Percentiles rank a stretch among this genome's conserved stretches.
Evolutionary conservation across 331 rosid genomes (phyloP).

Genomic region (Rosa hybrid): DNA sequence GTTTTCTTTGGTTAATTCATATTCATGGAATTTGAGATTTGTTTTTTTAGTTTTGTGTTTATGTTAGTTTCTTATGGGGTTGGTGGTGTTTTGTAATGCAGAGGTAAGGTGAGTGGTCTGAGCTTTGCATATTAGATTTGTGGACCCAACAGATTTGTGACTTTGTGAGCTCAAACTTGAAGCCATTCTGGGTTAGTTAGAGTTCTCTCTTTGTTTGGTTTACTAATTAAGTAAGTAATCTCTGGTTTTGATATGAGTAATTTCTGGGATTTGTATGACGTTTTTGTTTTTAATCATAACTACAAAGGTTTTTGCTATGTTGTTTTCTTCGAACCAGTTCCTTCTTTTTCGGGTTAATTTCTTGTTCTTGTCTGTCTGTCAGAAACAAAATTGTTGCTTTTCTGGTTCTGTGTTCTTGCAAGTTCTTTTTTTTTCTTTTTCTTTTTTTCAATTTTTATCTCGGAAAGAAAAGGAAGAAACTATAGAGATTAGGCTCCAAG

Average conservation of each 20-base stretch:
- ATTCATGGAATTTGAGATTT: background rate
- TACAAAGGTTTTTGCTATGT: background rate
- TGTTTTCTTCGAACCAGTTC: background rate
- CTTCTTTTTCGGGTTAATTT: background rate
- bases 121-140: slow-evolving; percentile 13
- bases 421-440: background rate
- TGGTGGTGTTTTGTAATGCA: slow-evolving; percentile 33
- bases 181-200: slow-evolving; percentile 42
- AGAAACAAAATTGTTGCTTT: background rate
- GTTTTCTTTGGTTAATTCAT: background rate
- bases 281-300: background rate
- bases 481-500: background rate
- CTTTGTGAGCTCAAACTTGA: slow-evolving; percentile 14
- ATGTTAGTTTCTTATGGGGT: background rate
- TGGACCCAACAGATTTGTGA: slow-evolving; percentile 12
- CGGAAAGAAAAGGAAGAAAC: slow-evolving; percentile 3
- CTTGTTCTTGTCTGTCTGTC: background rate
- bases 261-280: background rate
- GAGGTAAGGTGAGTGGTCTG: slow-evolving; percentile 15
- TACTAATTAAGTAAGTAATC: background rate
- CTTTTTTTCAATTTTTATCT: background rate
- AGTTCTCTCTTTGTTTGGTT: slow-evolving; percentile 11
- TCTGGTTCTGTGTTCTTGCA: background rate
- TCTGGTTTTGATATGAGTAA: background rate
- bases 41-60: background rate